Conservation (phyloP, 192 early-diverging fungal genomes). For the Rhizophagus prolifer region DNA sequence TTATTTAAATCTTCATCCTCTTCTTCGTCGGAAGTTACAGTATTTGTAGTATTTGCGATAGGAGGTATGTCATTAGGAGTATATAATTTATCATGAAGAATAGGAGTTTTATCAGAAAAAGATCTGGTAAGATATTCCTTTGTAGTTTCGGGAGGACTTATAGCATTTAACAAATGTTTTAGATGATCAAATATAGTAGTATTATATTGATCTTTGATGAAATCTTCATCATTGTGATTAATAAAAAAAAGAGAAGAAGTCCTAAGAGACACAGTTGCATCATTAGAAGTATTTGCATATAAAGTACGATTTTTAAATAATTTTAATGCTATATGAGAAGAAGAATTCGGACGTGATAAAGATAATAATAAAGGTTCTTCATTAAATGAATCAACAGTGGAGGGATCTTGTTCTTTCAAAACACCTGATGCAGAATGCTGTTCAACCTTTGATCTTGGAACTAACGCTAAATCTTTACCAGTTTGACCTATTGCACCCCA, state of each 20-base stretch:
- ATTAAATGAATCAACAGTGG: background rate
- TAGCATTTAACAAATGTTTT: slow-evolving; percentile 17
- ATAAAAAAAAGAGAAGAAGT: slow-evolving; percentile 32
- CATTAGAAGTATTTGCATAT: slow-evolving; percentile 53
- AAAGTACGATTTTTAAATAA: slow-evolving; percentile 42
- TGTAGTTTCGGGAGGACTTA: slow-evolving; percentile 27
- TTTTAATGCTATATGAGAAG: slow-evolving; percentile 34
- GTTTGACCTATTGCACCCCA: slow-evolving; percentile 47
- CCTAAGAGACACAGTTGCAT: slow-evolving; percentile 44
- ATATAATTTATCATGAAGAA: slow-evolving; percentile 33
- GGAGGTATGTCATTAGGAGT: slow-evolving; percentile 1
- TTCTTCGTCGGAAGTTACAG: background rate
- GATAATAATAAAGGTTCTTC: slow-evolving; percentile 41
- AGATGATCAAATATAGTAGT: slow-evolving; percentile 28
- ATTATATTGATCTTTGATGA: background rate
- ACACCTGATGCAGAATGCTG: background rate
- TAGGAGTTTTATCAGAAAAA: slow-evolving; percentile 30
- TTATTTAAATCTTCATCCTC: background rate
- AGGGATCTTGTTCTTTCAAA: background rate
- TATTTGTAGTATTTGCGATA: background rate
- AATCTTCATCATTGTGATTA: slow-evolving; percentile 36
- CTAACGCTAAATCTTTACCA: slow-evolving; percentile 48
- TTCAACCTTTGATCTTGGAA: slow-evolving; percentile 1
- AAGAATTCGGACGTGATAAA: slow-evolving; percentile 40
- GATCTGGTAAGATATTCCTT: slow-evolving; percentile 28